Conservation (phyloP, 208 protist genomes). For the Leptomonas seymouri region DNA sequence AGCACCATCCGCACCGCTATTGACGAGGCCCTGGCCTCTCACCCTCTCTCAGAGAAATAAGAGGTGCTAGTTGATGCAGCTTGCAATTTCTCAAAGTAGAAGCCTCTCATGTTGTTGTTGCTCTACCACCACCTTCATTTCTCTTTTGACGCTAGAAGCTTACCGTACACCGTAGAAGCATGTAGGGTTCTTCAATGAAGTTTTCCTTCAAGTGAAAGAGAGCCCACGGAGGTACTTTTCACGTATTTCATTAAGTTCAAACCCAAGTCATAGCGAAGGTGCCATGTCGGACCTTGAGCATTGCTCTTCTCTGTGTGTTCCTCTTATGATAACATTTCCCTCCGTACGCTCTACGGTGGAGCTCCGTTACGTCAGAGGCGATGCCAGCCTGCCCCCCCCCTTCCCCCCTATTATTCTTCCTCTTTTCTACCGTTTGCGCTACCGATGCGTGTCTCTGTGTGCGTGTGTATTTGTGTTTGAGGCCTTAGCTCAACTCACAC, state of each 20-base stretch:
- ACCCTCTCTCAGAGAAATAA: constrained; percentile 25
- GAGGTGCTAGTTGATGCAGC: too few species aligned
- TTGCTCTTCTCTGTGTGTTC: neutral
- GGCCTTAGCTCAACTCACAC: neutral
- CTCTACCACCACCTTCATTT: constrained; percentile 5
- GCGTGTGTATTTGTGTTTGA: neutral
- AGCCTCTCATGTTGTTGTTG: constrained; percentile 8
- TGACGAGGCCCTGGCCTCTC: constrained; percentile 30
- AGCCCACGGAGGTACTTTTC: too few species aligned
- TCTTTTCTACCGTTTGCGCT: neutral
- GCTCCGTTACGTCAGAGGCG: constrained; percentile 12
- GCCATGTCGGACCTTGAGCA: too few species aligned
- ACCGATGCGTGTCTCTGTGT: neutral
- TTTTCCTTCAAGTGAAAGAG: too few species aligned
- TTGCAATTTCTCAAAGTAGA: too few species aligned
- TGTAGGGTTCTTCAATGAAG: too few species aligned
- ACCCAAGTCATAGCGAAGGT: too few species aligned
- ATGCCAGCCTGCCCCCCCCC: constrained; percentile 4
- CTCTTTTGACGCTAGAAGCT: too few species aligned
- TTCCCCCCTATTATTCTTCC: neutral
- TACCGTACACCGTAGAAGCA: too few species aligned
- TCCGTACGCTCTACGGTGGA: constrained; percentile 11
- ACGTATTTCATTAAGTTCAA: too few species aligned
- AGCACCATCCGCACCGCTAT: constrained; percentile 43
- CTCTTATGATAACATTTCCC: neutral